Evolutionary conservation across 2,329 filamentous ascomycete genomes (phyloP).

Genomic region (Paradendryphiella salina): DNA sequence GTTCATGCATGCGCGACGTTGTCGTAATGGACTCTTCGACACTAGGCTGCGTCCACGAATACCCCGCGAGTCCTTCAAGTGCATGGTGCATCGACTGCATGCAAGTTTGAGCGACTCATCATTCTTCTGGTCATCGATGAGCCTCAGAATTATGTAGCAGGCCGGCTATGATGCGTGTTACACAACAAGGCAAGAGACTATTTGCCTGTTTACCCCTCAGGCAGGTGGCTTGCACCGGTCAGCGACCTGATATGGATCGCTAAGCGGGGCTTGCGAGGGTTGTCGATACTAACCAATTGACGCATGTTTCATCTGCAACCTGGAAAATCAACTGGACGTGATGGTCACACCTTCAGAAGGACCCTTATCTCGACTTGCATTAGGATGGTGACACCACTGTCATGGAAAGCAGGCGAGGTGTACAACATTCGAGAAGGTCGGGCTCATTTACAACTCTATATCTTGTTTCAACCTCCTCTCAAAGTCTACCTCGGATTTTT

Average conservation of each 20-base stretch:
- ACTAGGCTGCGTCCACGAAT: conserved; percentile 15
- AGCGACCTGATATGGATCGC: conserved; percentile 17
- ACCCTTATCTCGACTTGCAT: conserved; percentile 16
- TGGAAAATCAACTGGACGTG: conserved; percentile 5
- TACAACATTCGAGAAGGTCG: conserved; percentile 11
- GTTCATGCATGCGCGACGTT: conserved; percentile 8
- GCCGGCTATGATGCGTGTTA: conserved; percentile 1
- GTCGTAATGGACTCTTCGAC: background rate
- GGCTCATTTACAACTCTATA: conserved; percentile 15
- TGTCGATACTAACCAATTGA: conserved; percentile 18
- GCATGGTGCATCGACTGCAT: conserved; percentile 17
- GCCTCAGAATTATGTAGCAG: conserved; percentile 12
- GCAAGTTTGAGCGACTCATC: conserved; percentile 7
- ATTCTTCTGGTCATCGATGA: conserved; percentile 25
- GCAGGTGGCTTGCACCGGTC: conserved; percentile 30
- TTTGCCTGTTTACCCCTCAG: conserved; percentile 21
- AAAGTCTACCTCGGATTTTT: conserved; percentile 14
- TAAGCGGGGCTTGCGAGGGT: conserved; percentile 19
- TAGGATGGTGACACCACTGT: conserved; percentile 15
- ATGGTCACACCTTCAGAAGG: conserved; percentile 9
- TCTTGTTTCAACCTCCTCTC: conserved; percentile 14
- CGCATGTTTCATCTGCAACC: conserved; percentile 7
- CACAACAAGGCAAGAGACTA: conserved; percentile 7
- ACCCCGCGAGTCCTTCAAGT: conserved; percentile 15
- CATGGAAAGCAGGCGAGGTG: conserved; percentile 6